These are phyloP conservation scores for Murraya koenigii DNA, from an alignment of 345 rosid genomes.

Conservation along the genomic window DNA sequence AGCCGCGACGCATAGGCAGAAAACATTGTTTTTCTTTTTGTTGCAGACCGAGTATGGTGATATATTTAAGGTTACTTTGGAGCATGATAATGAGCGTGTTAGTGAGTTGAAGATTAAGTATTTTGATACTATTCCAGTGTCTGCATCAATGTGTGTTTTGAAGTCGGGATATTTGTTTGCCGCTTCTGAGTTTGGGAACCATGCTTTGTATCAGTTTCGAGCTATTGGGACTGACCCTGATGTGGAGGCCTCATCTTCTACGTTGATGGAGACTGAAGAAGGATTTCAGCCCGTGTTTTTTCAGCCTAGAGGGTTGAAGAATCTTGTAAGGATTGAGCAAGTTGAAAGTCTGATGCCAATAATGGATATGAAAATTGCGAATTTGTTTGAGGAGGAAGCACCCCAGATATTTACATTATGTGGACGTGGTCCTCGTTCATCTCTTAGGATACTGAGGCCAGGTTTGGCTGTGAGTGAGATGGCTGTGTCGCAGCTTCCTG, in stretches of 20 bases:
- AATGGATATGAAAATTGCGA: constrained; percentile 90
- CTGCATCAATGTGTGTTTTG: constrained; percentile 83
- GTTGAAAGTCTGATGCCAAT: constrained; percentile 97
- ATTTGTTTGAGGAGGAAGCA: constrained; percentile 96
- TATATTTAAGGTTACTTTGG: constrained; percentile 83
- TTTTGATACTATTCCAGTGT: constrained; percentile 89
- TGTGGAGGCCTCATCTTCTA: constrained; percentile 87
- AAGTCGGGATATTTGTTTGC: constrained; percentile 87
- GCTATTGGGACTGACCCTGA: constrained; percentile 91
- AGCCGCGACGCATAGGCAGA: constrained; percentile 87
- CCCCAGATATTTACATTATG: constrained; percentile 91
- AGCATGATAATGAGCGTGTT: constrained; percentile 68
- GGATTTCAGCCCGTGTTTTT: constrained; percentile 96
- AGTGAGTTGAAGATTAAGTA: constrained; percentile 87
- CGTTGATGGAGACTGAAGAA: constrained; percentile 91
- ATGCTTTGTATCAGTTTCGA: constrained; percentile 90
- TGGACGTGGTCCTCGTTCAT: constrained; percentile 96
- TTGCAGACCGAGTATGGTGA: constrained; percentile 97
- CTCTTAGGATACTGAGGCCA: constrained; percentile 85
- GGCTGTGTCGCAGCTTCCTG: constrained; percentile 99
- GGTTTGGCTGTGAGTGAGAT: constrained; percentile 95
- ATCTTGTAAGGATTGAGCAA: constrained; percentile 94
- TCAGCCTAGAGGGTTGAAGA: constrained; percentile 86
- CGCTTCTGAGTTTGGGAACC: constrained; percentile 97
- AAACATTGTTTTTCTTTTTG: constrained; percentile 84